Conservation (phyloP, 1,139 yeast species). For the Kluyveromyces sp. region DNA sequence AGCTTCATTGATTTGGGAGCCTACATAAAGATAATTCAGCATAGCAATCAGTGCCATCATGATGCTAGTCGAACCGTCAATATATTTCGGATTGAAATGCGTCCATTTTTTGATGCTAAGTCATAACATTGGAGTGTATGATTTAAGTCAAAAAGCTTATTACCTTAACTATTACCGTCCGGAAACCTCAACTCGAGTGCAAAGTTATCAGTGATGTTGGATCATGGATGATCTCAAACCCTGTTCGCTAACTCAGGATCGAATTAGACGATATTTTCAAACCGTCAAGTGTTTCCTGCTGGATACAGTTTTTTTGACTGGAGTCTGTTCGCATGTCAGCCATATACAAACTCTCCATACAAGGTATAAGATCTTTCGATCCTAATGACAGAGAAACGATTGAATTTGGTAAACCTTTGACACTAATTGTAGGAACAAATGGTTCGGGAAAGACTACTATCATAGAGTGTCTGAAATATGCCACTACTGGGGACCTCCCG, state of each 20-base stretch:
- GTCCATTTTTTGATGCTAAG: no score
- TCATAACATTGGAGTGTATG: no score
- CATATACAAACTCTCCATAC: constrained; percentile 70
- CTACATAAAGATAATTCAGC: no score
- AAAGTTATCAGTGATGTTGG: not conserved
- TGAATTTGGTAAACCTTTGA: constrained; percentile 83
- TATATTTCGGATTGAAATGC: no score
- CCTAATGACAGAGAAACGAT: constrained; percentile 77
- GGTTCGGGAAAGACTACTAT: constrained; percentile 99
- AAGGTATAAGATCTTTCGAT: constrained; percentile 88
- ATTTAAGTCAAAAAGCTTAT: not conserved
- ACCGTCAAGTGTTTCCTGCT: not conserved
- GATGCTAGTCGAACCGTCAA: no score
- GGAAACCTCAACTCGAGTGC: not conserved
- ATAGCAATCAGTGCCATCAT: no score
- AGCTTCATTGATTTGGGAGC: no score
- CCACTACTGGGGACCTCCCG: constrained; percentile 93
- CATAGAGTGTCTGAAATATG: constrained; percentile 87
- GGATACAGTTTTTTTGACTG: not conserved
- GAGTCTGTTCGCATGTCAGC: constrained; percentile 45
- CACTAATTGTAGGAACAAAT: constrained; percentile 91
- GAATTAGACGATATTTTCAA: not conserved
- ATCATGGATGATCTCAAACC: no score
- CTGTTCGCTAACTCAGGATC: no score
- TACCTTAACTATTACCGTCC: not conserved